Evolutionary conservation across 169 alveolate species (phyloP).

Genomic region (Plasmodium inui): DNA sequence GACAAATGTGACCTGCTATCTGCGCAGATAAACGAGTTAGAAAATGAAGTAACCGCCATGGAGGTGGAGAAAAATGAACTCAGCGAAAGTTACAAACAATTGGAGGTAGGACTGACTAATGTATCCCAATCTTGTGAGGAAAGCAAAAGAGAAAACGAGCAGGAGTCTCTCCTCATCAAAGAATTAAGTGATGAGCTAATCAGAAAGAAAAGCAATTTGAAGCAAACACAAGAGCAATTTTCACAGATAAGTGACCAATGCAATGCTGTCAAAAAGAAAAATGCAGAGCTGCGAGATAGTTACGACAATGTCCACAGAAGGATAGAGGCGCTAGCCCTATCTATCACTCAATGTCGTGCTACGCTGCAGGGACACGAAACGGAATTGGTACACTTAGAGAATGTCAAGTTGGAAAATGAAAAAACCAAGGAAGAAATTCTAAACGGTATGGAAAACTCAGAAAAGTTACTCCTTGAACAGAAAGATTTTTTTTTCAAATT

Average conservation of each 20-base stretch:
- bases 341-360: neutral
- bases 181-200: slow-evolving; percentile 16
- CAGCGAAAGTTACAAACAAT: neutral
- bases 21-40: neutral
- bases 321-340: neutral
- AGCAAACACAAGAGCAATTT: slow-evolving; percentile 59
- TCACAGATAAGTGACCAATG: slow-evolving; percentile 7
- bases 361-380: neutral
- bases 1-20: slow-evolving; percentile 26
- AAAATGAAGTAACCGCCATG: slow-evolving; percentile 15
- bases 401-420: slow-evolving; percentile 37
- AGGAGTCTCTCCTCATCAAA: slow-evolving; percentile 31
- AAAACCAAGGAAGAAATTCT: slow-evolving; percentile 24
- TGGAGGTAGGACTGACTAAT: slow-evolving; percentile 18
- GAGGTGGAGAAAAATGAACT: slow-evolving; percentile 34
- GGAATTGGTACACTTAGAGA: slow-evolving; percentile 9
- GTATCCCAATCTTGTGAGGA: slow-evolving; percentile 3
- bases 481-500: slow-evolving; percentile 48
- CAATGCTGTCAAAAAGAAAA: neutral
- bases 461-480: slow-evolving; percentile 22
- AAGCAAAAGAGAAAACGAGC: slow-evolving; percentile 58
- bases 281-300: neutral
- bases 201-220: slow-evolving; percentile 19
- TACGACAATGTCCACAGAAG: neutral
- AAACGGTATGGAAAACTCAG: slow-evolving; percentile 24